A percentile compares a stretch with the other conserved stretches of the same genome.
These are phyloP conservation scores for Xylaria grammica DNA, from an alignment of 495 filamentous ascomycete genomes.

Conservation along the genomic window DNA sequence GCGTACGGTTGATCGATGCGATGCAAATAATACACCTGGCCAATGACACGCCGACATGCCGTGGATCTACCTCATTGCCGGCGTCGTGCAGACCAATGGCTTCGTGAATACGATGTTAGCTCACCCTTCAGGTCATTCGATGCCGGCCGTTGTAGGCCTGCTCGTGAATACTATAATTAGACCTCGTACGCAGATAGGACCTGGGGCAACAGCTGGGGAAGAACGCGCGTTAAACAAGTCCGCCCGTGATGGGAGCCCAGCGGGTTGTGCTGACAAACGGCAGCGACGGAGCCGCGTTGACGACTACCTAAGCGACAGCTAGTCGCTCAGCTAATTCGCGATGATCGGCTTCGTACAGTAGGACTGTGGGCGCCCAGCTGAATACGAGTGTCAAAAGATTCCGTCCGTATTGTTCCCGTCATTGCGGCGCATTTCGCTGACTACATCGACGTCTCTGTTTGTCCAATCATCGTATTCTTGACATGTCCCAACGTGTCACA, in stretches of 20 bases:
- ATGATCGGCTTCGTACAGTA: neutral
- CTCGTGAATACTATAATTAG: slow-evolving; percentile 6
- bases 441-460: neutral
- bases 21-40: neutral
- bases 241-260: too few species aligned
- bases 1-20: neutral
- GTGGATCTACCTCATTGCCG: neutral
- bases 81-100: neutral
- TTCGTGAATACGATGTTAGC: neutral
- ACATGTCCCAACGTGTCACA: slow-evolving; percentile 2
- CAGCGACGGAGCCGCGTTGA: neutral
- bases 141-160: neutral
- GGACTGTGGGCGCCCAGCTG: slow-evolving; percentile 1
- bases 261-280: too few species aligned
- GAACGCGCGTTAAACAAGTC: neutral
- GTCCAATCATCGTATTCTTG: slow-evolving; percentile 7
- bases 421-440: too few species aligned
- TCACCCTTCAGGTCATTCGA: neutral
- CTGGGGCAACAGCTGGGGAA: neutral
- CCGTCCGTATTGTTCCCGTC: too few species aligned
- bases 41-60: neutral
- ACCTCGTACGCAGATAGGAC: neutral
- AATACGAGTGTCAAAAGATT: slow-evolving; percentile 2
- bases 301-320: neutral
- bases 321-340: slow-evolving; percentile 3